phyloP scores from a whole-genome alignment of 1,284 basidiomycete genomes.

The Sporisorium sorghi region DNA sequence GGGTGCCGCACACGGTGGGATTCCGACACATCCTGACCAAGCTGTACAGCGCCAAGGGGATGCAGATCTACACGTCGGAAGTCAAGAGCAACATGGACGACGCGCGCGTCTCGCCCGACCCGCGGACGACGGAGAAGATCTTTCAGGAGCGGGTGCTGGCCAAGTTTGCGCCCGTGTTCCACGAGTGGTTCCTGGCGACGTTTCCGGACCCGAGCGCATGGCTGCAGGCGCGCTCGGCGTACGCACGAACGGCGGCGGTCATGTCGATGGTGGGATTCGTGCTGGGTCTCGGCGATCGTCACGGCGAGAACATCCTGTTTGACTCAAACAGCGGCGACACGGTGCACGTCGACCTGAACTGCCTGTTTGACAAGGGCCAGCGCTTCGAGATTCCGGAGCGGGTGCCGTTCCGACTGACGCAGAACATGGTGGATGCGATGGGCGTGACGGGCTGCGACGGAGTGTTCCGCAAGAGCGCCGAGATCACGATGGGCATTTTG shows the following conservation, averaged over 20 bases:
- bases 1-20: constrained; percentile 94
- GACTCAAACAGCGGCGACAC: constrained; percentile 89
- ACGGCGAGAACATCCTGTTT: constrained; percentile 95
- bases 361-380: constrained; percentile 93
- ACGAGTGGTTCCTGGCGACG: constrained; percentile 96
- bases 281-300: constrained; percentile 94
- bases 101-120: constrained; percentile 73
- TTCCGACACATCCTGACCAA: constrained; percentile 82
- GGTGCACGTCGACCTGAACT: constrained; percentile 98
- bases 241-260: constrained; percentile 90
- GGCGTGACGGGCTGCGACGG: constrained; percentile 95
- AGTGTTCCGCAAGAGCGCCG: constrained; percentile 90
- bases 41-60: constrained; percentile 74
- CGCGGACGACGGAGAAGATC: constrained; percentile 73
- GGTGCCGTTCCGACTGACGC: constrained; percentile 94
- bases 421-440: constrained; percentile 91
- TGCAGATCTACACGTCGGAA: constrained; percentile 71
- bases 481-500: constrained; percentile 88
- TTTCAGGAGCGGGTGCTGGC: constrained; percentile 77
- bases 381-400: constrained; percentile 88
- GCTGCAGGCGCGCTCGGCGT: constrained; percentile 87
- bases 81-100: constrained; percentile 74
- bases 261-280: constrained; percentile 99
- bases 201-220: constrained; percentile 97
- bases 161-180: constrained; percentile 82